Evolutionary conservation across 495 filamentous ascomycete genomes (phyloP), one percentile per base, ranked within the genome.

Genomic region (Annulohypoxylon moriforme): DNA sequence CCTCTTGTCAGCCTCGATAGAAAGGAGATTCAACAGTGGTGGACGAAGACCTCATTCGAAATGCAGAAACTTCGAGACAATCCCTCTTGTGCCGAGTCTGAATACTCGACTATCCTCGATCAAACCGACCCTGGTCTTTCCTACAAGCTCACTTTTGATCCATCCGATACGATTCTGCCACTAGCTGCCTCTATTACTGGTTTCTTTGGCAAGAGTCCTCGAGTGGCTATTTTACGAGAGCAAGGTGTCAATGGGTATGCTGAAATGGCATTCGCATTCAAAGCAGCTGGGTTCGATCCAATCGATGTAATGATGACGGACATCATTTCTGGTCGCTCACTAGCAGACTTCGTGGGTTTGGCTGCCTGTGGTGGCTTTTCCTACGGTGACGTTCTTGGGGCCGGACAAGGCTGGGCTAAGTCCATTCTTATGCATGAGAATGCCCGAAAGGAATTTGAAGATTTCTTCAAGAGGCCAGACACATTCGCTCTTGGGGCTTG

Each of bases 301-400:
- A 85, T 98, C 34, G 96, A 99, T 76, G 92, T 99, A 2, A 96
- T 98, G 85, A 98, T 99, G 95, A 95, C 91, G 2, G 95, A 98
- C 75, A 89, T 99, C 72, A 89, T 97, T 72, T 86, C 86, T 14
- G 91, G 90, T 24, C 88, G 89, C 25, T 94, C 93, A 1, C 89
- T 99, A 14, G 84, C 89, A 64, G 89, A 87, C 72, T 98, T 96
- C 71, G 89, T 89, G 50, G 96, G 96, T 71, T 87, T 98, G 18
- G 96, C 95, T 27, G 94, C 94, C 67, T 97, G 94, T 72, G 96
- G 96, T 70, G 96, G 96, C 61, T 99, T 99, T 87, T 97, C 93
- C 13, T 98, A 96, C 80, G 96, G 96, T 75, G 96, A 99, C 68
- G 94, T 98, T 38, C 89, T 98, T 3, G 96, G 95, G 61, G 96